Conservation (phyloP, 192 early-diverging fungal genomes). For the Umbelopsis isabellina region DNA sequence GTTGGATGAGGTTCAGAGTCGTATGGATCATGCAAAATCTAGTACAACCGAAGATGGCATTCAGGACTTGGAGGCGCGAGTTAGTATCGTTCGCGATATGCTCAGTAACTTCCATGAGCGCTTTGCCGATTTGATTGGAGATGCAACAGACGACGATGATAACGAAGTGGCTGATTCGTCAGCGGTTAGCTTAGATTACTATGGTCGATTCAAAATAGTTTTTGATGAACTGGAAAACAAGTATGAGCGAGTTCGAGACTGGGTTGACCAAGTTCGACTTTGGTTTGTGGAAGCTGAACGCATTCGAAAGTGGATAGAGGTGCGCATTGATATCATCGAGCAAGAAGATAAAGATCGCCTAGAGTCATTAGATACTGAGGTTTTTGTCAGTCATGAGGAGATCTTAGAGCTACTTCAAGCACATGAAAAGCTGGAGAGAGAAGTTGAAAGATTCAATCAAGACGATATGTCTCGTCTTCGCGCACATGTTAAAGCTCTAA, state of each 20-base stretch:
- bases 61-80: slow-evolving; percentile 33
- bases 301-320: slow-evolving; percentile 45
- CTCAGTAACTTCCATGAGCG: slow-evolving; percentile 27
- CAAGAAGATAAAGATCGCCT: slow-evolving; percentile 32
- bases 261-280: slow-evolving; percentile 41
- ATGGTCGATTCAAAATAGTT: slow-evolving; percentile 30
- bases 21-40: slow-evolving; percentile 36
- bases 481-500: slow-evolving; percentile 46
- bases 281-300: slow-evolving; percentile 47
- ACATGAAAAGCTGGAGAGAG: slow-evolving; percentile 39
- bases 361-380: not conserved
- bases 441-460: slow-evolving; percentile 45
- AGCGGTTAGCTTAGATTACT: not conserved
- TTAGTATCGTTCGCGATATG: slow-evolving; percentile 22
- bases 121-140: slow-evolving; percentile 30
- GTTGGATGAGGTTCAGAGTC: slow-evolving; percentile 29
- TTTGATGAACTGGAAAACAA: slow-evolving; percentile 39
- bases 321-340: slow-evolving; percentile 39
- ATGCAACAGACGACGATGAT: not conserved
- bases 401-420: slow-evolving; percentile 37
- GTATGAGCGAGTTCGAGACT: slow-evolving; percentile 46
- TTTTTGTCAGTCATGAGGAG: slow-evolving; percentile 27
- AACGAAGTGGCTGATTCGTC: slow-evolving; percentile 4
- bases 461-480: slow-evolving; percentile 49
- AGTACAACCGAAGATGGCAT: slow-evolving; percentile 38